Evolutionary conservation across 2,329 filamentous ascomycete genomes (phyloP).

Genomic region (Monilinia fructigena): DNA sequence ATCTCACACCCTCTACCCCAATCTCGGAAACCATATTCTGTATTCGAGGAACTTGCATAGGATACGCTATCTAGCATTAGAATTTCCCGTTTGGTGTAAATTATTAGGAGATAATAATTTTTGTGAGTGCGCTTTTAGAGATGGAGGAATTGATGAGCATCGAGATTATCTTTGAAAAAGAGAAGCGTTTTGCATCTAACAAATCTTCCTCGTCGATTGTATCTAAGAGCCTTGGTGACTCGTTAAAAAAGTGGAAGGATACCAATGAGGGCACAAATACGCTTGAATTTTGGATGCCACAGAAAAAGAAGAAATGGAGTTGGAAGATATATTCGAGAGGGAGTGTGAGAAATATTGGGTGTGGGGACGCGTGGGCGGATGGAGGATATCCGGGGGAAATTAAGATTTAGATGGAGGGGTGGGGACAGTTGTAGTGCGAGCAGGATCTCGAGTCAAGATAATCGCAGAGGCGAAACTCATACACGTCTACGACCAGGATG

Average conservation of each 20-base stretch:
- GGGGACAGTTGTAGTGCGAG: no score
- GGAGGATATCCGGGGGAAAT: slow-evolving; percentile 4
- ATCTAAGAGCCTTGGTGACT: neutral
- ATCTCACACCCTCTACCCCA: neutral
- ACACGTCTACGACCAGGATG: neutral
- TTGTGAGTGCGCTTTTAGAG: slow-evolving; percentile 15
- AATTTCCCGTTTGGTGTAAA: neutral
- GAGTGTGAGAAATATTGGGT: slow-evolving; percentile 18
- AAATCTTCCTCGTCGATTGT: neutral
- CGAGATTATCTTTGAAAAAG: neutral
- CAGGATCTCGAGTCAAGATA: fast-evolving
- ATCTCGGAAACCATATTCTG: slow-evolving; percentile 8
- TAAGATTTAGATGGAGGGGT: neutral
- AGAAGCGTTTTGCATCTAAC: neutral
- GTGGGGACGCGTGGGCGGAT: slow-evolving; percentile 12
- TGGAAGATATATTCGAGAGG: neutral
- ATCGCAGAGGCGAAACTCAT: no score
- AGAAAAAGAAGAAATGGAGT: neutral
- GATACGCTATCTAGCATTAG: slow-evolving; percentile 1
- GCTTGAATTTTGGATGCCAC: neutral
- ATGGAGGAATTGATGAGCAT: slow-evolving; percentile 10
- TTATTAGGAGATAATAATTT: slow-evolving; percentile 19
- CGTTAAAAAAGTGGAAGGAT: neutral
- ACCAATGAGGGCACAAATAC: no score
- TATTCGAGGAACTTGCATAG: slow-evolving; percentile 5